Evolutionary conservation across 805 yeast species (phyloP), one percentile per base, ranked within the genome.

Genomic region (Cyberlindnera japonica): DNA sequence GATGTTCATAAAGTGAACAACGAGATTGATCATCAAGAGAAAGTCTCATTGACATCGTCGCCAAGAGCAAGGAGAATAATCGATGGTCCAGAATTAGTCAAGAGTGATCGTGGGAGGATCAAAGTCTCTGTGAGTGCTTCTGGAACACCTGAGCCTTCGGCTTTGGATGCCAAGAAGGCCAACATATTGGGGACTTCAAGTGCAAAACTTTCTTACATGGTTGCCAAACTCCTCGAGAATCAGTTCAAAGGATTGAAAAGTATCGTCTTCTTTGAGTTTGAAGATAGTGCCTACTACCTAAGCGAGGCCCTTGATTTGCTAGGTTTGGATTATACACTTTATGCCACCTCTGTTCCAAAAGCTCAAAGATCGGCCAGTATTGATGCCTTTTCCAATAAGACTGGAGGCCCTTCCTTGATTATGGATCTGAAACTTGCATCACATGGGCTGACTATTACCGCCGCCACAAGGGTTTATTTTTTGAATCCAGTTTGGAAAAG

Each of bases 401-500:
- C 61, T 16, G 59, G 61, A 11, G 83, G 83, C 0, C 62, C 77
- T 21, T 68, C 75, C 2, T 61, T 82, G 43, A 63, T 82, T 2
- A 82, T 82, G 88, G 88, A 82, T 54, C 59, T 82, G 36, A 71
- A 74, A 47, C 54, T 82, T 37, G 84, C 89, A 0, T 68, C 89
- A 0, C 86, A 80, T 61, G 89, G 89, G 0, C 57, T 82, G 31
- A 81, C 84, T 0, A 79, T 82, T 7, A 74, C 78, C 15, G 69
- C 80, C 0, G 89, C 89, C 4, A 79, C 87, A 0, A 66, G 78
- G 38, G 84, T 82, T 2, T 82, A 79, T 52, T 81, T 82, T 54
- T 65, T 81, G n/a, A 79, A 73, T 48, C 88, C 88, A 1, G 81
- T 82, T 2, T 82, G 88, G 89, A 75, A 71, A 47, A 68, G 77